Evolutionary conservation across 2,329 filamentous ascomycete genomes (phyloP), one percentile per base, ranked within the genome.

Genomic region (Ascochyta lentis): DNA sequence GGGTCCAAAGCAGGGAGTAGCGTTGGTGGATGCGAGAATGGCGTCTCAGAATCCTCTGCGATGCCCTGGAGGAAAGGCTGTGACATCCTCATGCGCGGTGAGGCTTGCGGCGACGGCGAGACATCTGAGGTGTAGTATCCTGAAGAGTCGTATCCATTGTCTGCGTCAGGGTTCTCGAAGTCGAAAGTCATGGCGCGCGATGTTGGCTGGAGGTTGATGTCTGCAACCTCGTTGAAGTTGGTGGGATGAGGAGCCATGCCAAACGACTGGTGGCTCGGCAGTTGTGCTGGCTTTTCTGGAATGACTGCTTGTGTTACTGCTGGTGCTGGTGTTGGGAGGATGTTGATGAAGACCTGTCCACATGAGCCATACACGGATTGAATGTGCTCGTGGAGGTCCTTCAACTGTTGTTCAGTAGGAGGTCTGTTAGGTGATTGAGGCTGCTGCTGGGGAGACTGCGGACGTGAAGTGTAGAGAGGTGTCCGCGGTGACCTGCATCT

Each of bases 171-270:
- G 52, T 73, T 73, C 34, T 74, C 75, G 55, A 73, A 74, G 50
- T 78, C 68, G 56, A 77, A 76, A 22, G 67, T 68, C 67, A 77
- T 73, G 33, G 75, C 71, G 43, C 68, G 70, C 29, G 70, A 71
- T 15, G 72, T 70, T n/a, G 76, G 75, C 58, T 71, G 66, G n/a
- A 78, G 76, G 60, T 80, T 78, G 35, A 82, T 70, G 37, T 78
- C 77, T 34, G 73, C 69, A 68, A 83, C 76, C 39, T 81, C 83
- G 75, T 86, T 78, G 66, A 86, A 88, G 56, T 84, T 84, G 15
- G 82, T 79, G 61, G 84, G 80, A 76, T 88, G 81, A 60, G 84
- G 79, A 65, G 83, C 75, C 57, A 80, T 77, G 71, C 85, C 79
- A 66, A 85, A 79, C 59, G 76, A 72, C 59, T 78, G 77, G 67